Base-by-base conservation (phyloP, 31 red algal genomes). In the Asparagopsis taxiformis region DNA sequence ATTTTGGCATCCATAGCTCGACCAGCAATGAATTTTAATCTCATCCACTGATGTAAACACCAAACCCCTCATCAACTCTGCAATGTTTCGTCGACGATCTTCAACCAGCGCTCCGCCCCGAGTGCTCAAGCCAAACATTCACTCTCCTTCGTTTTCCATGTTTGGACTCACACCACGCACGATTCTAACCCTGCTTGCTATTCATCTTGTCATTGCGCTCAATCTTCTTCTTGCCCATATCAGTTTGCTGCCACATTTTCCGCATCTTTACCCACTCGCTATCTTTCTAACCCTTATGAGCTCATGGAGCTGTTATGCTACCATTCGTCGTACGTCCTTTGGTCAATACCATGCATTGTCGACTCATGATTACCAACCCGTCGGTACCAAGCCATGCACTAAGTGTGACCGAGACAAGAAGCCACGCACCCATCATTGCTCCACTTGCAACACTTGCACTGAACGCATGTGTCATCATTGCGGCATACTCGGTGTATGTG, bases 401-500 rank as follows among this genome's bases (percentile, higher is more conserved):
- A 32, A 26, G 31, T 22, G 58, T 13, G n/a, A 62, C 15, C 5
- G 25, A 3, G 16, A 0, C 25, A 62, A 22, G 10, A 5, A 19
- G 5, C 23, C 31, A n/a, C 58, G 58, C 58, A 32, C 63, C 8
- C 34, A 43, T 34, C 30, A 67, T 28, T 67, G 63, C 34, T 67
- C 37, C 15, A 10, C 20, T 21, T 67, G 63, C 38, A 34, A 22
- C 36, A 28, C 63, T 3, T 67, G 63, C 63, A 67, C 63, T 20
- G 33, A 21, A 17, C 63, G 63, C 28, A 43, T 67, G 31, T 46
- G 33, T 28, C 63, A 67, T 36, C 63, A 67, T 36, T 67, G 63
- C 37, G 63, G 31, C 3, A 28, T 46, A 7, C 63, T 67, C 5
- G 63, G 63, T 36, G 33, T 67, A 3, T 67, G 63, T 17, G 28